These are phyloP conservation scores for Gentiana macrophylla DNA, from an alignment of 257 asterid genomes.

Conservation along the genomic window DNA sequence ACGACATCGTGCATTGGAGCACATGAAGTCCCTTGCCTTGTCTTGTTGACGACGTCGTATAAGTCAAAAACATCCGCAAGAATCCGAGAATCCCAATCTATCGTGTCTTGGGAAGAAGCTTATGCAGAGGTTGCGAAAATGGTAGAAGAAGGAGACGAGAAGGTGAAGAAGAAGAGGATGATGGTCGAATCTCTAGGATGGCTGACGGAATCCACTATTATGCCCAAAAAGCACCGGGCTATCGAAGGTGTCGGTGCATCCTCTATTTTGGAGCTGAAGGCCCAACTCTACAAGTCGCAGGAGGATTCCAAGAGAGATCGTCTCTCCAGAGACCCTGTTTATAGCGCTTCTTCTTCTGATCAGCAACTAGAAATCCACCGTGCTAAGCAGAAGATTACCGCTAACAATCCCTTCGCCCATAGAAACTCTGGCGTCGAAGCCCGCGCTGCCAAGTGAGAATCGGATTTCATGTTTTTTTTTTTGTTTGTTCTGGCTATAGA, in stretches of 20 bases:
- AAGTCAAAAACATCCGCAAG: too few species aligned
- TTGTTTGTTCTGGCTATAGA: background rate
- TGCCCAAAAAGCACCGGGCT: slow-evolving; percentile 87
- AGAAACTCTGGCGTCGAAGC: slow-evolving; percentile 75
- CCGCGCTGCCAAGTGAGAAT: slow-evolving; percentile 66
- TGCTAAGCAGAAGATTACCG: slow-evolving; percentile 57
- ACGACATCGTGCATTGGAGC: too few species aligned
- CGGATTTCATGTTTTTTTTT: too few species aligned
- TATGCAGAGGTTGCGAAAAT: background rate
- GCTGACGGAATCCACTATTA: slow-evolving; percentile 91
- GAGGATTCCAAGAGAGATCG: slow-evolving; percentile 71
- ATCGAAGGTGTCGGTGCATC: slow-evolving; percentile 95
- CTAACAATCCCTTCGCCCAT: slow-evolving; percentile 41
- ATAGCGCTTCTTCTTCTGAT: slow-evolving; percentile 33
- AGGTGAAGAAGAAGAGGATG: slow-evolving; percentile 44
- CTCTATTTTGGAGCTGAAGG: slow-evolving; percentile 88
- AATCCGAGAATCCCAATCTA: too few species aligned
- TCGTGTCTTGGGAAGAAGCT: too few species aligned
- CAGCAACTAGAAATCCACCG: slow-evolving; percentile 68
- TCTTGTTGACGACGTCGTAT: too few species aligned
- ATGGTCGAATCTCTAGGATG: slow-evolving; percentile 87
- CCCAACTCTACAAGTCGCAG: slow-evolving; percentile 86
- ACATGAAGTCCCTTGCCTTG: too few species aligned
- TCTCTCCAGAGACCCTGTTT: slow-evolving; percentile 48
- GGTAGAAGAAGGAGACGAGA: slow-evolving; percentile 23